Base-by-base conservation (phyloP, 2,329 filamentous ascomycete genomes). In the Fusarium sp. region DNA sequence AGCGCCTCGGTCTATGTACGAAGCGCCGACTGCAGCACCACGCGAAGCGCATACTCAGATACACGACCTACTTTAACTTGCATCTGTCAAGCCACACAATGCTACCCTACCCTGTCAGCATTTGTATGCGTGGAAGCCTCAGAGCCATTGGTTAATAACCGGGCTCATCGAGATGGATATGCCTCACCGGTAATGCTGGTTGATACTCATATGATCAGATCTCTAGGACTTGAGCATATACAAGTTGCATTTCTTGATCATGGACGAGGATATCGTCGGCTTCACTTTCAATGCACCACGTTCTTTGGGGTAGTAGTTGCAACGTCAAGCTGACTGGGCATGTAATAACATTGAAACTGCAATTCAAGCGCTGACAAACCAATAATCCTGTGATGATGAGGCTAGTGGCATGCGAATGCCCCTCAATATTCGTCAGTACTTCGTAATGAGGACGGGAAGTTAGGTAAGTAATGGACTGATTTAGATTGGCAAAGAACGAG, bases 71-170 rank as follows among this genome's bases (percentile, higher is more conserved):
- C 65, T 69, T 69, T 52, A 69, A 64, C 67, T 65, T 69, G 67
- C 67, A 69, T 69, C n/a, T 53, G 33, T 72, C 60, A 62, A 67
- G 65, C 65, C 60, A 61, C 65, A 54, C 33, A 21, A 73, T 72
- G 44, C 30, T 38, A 72, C 70, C 60, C 60, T 69, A 64, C 52
- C 46, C 25, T 62, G 47, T 70, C 60, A 70, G 70, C 54, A 65
- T 47, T 50, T 58, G 42, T 44, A 21, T 64, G 53, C 60, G 64
- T 68, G 66, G 65, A 57, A 49, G 50, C 37, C 44, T 46, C 50
- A 38, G 44, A 67, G 67, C 68, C 54, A 66, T 71, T 71, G 38
- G 43, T 38, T 49, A 53, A 52, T 52, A 58, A 40, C 67, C 44
- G 61, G 59, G 52, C 59, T 54, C 62, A 58, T 66, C 30, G 38